Evolutionary conservation across 2,329 filamentous ascomycete species (phyloP).

Genomic region (Dendryphion nanum): DNA sequence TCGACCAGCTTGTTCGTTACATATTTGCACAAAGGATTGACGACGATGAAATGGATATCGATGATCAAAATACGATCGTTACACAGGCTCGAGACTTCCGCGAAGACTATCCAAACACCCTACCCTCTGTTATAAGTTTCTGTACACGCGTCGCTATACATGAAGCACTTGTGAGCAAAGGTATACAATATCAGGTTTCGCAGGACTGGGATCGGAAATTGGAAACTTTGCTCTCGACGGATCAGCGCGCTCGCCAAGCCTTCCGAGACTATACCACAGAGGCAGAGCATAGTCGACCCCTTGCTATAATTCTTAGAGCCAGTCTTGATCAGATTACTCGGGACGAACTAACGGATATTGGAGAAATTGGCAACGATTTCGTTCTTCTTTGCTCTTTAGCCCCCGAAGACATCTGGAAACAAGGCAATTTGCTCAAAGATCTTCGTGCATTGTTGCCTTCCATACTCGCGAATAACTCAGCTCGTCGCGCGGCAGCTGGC

Average conservation of each 20-base stretch:
- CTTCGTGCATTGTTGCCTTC: constrained; percentile 56
- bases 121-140: constrained; percentile 69
- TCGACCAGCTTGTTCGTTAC: constrained; percentile 44
- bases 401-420: constrained; percentile 46
- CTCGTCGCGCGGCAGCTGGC: constrained; percentile 65
- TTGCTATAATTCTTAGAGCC: constrained; percentile 44
- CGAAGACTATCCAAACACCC: constrained; percentile 49
- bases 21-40: constrained; percentile 43
- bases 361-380: constrained; percentile 49
- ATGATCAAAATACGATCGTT: constrained; percentile 23
- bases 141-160: constrained; percentile 61
- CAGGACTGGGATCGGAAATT: constrained; percentile 83
- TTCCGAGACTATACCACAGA: constrained; percentile 52
- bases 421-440: constrained; percentile 30
- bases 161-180: constrained; percentile 51
- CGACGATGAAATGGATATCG: constrained; percentile 35
- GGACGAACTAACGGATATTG: constrained; percentile 41
- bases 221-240: constrained; percentile 68
- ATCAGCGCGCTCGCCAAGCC: constrained; percentile 61
- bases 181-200: constrained; percentile 57
- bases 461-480: constrained; percentile 69
- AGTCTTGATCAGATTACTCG: constrained; percentile 46
- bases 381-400: constrained; percentile 56
- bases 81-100: constrained; percentile 30
- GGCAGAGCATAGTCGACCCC: constrained; percentile 31